These are phyloP conservation scores for Fusarium irregulare DNA, from an alignment of 2,329 filamentous ascomycete species.

Conservation along the genomic window DNA sequence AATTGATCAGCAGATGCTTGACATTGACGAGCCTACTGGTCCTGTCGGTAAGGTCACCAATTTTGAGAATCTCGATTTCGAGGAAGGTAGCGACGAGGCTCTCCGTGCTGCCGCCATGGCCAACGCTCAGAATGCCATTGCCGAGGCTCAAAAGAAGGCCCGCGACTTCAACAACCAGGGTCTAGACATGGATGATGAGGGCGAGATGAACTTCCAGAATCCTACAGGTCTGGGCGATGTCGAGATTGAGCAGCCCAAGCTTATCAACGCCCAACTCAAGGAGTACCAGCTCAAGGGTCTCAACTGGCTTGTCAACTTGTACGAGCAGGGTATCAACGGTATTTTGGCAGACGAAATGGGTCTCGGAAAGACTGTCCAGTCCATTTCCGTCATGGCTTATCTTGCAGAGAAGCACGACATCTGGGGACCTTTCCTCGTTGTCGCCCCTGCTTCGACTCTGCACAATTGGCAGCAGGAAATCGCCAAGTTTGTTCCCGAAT, in stretches of 20 bases:
- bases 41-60: conserved; percentile 81
- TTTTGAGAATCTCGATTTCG: conserved; percentile 95
- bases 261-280: conserved; percentile 93
- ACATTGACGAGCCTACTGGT: conserved; percentile 65
- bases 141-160: conserved; percentile 92
- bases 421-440: conserved; percentile 97
- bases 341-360: conserved; percentile 99
- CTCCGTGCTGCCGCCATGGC: conserved; percentile 88
- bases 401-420: conserved; percentile 97
- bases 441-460: conserved; percentile 93
- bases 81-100: conserved; percentile 88
- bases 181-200: conserved; percentile 82
- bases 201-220: conserved; percentile 99
- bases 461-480: conserved; percentile 99
- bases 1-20: conserved; percentile 56
- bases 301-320: conserved; percentile 98
- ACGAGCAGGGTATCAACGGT: conserved; percentile 99
- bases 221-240: conserved; percentile 94
- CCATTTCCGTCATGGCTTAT: conserved; percentile 99
- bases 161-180: conserved; percentile 88
- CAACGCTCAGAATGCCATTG: conserved; percentile 95
- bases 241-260: conserved; percentile 92
- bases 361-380: conserved; percentile 98
- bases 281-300: conserved; percentile 99
- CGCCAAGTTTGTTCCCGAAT: conserved; percentile 88